Conservation (phyloP, 179 eudicot genomes). For the Beta macrorhiza region DNA sequence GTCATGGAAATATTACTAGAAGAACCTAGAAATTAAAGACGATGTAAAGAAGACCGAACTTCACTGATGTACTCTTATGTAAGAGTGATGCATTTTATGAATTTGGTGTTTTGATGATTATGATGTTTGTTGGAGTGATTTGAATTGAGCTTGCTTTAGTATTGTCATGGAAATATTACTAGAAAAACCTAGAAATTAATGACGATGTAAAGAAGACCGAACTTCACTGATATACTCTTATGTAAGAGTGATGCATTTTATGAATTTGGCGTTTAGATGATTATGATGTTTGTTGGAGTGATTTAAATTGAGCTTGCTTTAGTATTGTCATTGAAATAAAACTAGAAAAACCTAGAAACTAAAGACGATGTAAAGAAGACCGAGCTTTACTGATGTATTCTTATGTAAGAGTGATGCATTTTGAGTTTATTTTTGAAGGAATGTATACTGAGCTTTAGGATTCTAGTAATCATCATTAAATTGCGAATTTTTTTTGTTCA, state of each 20-base stretch:
- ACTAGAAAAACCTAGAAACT: background rate
- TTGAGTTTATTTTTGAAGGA: background rate
- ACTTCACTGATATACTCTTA: background rate
- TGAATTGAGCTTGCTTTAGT: no score
- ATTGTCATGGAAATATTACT: no score
- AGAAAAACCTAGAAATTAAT: no score
- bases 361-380: background rate
- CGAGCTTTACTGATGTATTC: background rate
- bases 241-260: background rate
- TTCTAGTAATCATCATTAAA: no score
- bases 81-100: background rate
- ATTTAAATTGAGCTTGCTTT: background rate
- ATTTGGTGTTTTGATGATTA: background rate
- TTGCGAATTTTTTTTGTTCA: background rate
- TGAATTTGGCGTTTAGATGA: background rate
- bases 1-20: background rate
- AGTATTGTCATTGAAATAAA: background rate
- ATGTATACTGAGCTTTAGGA: no score
- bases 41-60: background rate
- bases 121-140: background rate
- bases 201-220: background rate
- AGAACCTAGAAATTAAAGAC: background rate
- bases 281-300: background rate
- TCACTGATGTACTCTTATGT: background rate
- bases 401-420: background rate